Conservation (phyloP, 345 rosid genomes). For the Citrus sinensis region DVS_A1.0 CM039166.1:25351001-25351500, state of each 20-base stretch:
- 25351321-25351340: background rate
- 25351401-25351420: background rate
- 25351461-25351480: background rate
- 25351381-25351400: background rate
- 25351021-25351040: conserved; percentile 12
- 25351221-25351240: background rate
- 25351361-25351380: background rate
- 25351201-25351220: background rate
- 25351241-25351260: background rate
- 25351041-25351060: background rate
- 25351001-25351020: conserved; percentile 3
- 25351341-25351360: background rate
- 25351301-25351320: background rate
- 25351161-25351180: background rate
- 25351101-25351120: conserved; percentile 5
- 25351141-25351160: background rate
- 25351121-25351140: background rate
- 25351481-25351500: background rate
- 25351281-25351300: background rate
- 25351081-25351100: background rate
- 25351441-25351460: background rate
- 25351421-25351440: background rate
- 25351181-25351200: background rate
- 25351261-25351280: background rate
- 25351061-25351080: conserved; percentile 16